Base-by-base conservation (phyloP, 768 basidiomycete genomes). In the Phanerochaete carnosa region DNA sequence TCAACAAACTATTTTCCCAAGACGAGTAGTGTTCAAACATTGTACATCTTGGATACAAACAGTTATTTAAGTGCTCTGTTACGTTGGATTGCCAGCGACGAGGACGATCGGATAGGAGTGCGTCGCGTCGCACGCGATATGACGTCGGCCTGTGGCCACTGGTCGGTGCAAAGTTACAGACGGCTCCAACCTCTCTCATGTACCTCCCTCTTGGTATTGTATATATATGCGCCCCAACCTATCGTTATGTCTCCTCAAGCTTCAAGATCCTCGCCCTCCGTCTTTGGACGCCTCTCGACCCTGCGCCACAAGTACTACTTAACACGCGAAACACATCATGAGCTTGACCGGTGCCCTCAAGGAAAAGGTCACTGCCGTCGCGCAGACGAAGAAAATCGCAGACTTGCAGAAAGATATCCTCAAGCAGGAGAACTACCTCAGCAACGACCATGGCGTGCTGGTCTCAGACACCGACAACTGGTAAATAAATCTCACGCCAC, bases 381-480 rank as follows among this genome's bases (percentile, higher is more conserved):
- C 69, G 12, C 56, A 66, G 50, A 66, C 64, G 29, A 62, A 61
- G 25, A 70, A 72, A 64, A 62, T 68, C 56, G 59, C 65, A 16
- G 69, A 72, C 65, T 64, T 72, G 23, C 62, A 69, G 62, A 57
- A 57, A 15, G 69, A 77, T 60, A 75, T 69, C 6, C 61, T 78
- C 25, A 72, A 72, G 23, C 72, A 73, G 16, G 50, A 30, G 2
- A 61, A 61, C 43, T 66, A 65, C 15, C 58, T 87, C 62, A 89
- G 86, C 0, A 89, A 85, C 12, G 87, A 89, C 64, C 78, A 82
- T 65, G 89, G 87, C 23, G 79, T 82, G 30, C 79, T 77, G 56
- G 70, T 87, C 16, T 73, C 80, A 0, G 78, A 90, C 64, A 86
- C 88, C 0, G 87, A 90, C 69, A 84, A 83, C 61, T 89, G 88